These are phyloP conservation scores for Pseudonitzschia multiseries DNA, from an alignment of 108 stramenopile genomes.

Conservation along the genomic window DNA sequence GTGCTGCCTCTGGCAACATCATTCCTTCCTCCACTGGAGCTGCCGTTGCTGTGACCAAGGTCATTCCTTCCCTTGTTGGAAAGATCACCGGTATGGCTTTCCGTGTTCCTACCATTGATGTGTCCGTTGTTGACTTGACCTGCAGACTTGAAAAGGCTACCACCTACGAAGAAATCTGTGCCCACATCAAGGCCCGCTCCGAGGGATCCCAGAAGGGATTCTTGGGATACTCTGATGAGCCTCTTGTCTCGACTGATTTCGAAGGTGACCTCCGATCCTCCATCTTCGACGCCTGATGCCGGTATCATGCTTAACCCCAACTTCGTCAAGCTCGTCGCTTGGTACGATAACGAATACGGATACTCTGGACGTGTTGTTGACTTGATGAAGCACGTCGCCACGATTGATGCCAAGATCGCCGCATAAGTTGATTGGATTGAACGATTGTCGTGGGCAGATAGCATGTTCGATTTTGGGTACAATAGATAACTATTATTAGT, in stretches of 20 bases:
- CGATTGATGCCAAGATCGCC: constrained; percentile 82
- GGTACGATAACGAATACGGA: constrained; percentile 97
- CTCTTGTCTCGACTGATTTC: constrained; percentile 97
- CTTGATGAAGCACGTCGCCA: constrained; percentile 95
- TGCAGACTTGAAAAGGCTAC: constrained; percentile 82
- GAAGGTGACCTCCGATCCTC: constrained; percentile 92
- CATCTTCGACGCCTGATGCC: constrained; percentile 98
- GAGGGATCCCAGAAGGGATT: constrained; percentile 97
- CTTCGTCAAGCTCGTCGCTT: constrained; percentile 97
- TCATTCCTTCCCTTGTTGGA: constrained; percentile 96
- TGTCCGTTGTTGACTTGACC: constrained; percentile 98
- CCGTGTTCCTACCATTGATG: constrained; percentile 99
- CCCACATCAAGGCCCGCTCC: constrained; percentile 86
- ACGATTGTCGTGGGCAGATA: no score
- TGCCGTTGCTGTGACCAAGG: constrained; percentile 99
- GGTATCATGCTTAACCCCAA: constrained; percentile 95
- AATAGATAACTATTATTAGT: no score
- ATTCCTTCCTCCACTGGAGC: constrained; percentile 99
- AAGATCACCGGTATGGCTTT: constrained; percentile 99
- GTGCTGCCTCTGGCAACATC: constrained; percentile 99
- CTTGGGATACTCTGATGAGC: constrained; percentile 99
- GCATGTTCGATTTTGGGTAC: no score
- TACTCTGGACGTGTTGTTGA: constrained; percentile 95
- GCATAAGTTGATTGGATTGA: constrained; percentile 42
- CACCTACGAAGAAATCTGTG: constrained; percentile 98